Base-by-base conservation (phyloP, 805 yeast genomes). In the Wickerhamomyces chambardii region DNA sequence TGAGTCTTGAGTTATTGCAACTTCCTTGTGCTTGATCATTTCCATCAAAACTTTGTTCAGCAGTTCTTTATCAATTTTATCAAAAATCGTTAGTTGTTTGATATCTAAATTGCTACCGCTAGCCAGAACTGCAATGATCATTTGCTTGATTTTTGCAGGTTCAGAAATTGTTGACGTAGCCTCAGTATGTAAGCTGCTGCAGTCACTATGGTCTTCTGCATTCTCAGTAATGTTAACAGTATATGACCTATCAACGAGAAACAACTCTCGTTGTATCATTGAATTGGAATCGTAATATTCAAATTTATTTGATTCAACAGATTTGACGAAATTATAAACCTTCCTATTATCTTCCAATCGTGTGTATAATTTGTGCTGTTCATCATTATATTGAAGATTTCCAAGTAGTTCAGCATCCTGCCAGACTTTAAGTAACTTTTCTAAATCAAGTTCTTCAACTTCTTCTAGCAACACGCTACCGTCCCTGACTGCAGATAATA, bases 211-310 rank as follows among this genome's bases (percentile, higher is more conserved):
- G n/a, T 35, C 26, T 17, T 47, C 34, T 36, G 38, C 25, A 39
- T 42, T 26, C 37, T 42, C 14, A 42, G 48, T 19, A 17, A 40
- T 22, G 8, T 64, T 51, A 32, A 51, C 59, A 18, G 67, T 58
- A 48, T 73, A 80, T 1, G 70, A 56, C 2, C 62, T 56, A 27
- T 61, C 62, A 1, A 73, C 55, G 33, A 78, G 55, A 19, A 65
- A 58, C 10, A 70, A 70, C 45, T 84, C 89, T 36, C 82, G 72
- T 46, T 80, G 86, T 36, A 80, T 61, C 80, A 84, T 75, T 1
- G 95, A 79, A 21, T 71, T 65, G 34, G 68, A 72, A 30, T 68
- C 76, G 34, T 71, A 63, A 17, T 73, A 75, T 24, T 49, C 59
- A 21, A 55, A 44, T 15, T 48, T 42, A 3, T 54, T 60, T 27